Evolutionary conservation across 345 rosid genomes (phyloP), one percentile per base, ranked within the genome.

Genomic region (Citrus unshiu): DNA sequence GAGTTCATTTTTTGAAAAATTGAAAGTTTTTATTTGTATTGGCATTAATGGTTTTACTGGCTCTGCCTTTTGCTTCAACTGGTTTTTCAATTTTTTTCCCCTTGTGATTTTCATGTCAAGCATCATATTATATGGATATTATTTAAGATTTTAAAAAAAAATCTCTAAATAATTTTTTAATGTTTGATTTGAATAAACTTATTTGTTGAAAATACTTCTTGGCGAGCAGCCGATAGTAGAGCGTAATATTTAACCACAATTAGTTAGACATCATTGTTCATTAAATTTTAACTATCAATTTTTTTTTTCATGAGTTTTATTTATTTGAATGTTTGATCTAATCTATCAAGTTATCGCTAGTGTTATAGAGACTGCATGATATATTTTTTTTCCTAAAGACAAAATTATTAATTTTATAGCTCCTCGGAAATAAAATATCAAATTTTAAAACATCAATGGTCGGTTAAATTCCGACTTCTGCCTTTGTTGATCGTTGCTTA

Each of bases 1-100:
- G 25, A 73, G 29, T 59, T 58, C 58, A 25, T 24, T 74, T 73
- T 74, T 61, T 22, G 10, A 13, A 61, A 74, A 61, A 61, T 74
- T 74, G 77, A 7, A n/a, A 21, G 59, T 32, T 74, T 43, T 74
- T 6, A 6, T 60, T 74, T 74, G 77, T 62, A 9, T 61, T 61
- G 2, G 18, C 22, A 60, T 60, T 24, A 27, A 16, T 74, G 77
- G n/a, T 60, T 24, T 25, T 39, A 60, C n/a, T 13, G 27, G 37
- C 77, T 59, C 49, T 39, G 56, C 40, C 27, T 9, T 60, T 4
- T 13, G 0, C 12, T 19, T 4, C 27, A 8, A 19, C 18, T 32
- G 43, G 24, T 14, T 32, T 56, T 22, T 30, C 19, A 29, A 8
- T 14, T 68, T 43, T 12, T 43, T 43, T 3, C 4, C 1, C 14